Percentiles rank a stretch among this genome's conserved stretches.
phyloP scores from a whole-genome alignment of 2,329 filamentous ascomycete genomes.

The Lasiodiplodia sp. region DNA sequence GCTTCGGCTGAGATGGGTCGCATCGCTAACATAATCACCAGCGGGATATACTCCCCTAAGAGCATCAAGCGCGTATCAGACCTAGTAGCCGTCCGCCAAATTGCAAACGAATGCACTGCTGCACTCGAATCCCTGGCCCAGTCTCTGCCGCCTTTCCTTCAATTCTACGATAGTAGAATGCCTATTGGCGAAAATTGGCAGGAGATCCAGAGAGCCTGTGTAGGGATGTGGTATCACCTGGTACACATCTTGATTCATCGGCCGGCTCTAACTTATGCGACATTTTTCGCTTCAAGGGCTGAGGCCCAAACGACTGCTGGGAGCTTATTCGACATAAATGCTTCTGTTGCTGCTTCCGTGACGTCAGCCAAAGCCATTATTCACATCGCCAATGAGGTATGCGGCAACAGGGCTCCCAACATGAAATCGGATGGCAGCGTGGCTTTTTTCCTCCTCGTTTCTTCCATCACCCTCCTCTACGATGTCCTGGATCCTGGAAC shows the following conservation, averaged over 20 bases:
- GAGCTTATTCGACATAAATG: background rate
- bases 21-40: background rate
- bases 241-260: constrained; percentile 9
- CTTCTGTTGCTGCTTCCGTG: background rate
- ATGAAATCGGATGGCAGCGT: constrained; percentile 1
- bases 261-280: background rate
- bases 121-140: background rate
- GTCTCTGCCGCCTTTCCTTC: background rate
- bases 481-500: constrained; percentile 10
- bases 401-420: background rate
- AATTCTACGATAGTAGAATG: background rate
- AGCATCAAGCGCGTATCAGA: background rate
- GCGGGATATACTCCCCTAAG: background rate
- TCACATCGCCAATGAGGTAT: background rate
- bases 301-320: background rate
- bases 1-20: background rate
- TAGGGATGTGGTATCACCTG: constrained; percentile 3
- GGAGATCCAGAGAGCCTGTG: background rate
- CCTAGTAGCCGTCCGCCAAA: background rate
- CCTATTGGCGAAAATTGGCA: background rate
- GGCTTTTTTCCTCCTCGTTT: background rate
- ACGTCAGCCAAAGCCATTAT: constrained; percentile 1
- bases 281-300: background rate
- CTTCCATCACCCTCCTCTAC: constrained; percentile 3
- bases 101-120: background rate